Percentiles rank a stretch among this genome's conserved stretches.
Evolutionary conservation across 1,284 basidiomycete genomes (phyloP).

Genomic region (Blastosporella zonata): DNA sequence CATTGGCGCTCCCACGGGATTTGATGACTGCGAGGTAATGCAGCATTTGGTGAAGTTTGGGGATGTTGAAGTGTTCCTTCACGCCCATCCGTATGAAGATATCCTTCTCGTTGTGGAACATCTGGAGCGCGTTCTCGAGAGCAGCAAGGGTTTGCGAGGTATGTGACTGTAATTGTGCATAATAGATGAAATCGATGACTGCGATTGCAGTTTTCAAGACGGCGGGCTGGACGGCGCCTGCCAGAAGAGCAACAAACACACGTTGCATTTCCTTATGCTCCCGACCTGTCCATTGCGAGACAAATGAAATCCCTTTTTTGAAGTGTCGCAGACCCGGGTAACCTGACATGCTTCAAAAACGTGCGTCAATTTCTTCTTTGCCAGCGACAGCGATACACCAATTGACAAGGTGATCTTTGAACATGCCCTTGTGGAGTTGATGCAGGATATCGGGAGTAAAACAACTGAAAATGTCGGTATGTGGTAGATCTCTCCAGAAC

Average conservation of each 20-base stretch:
- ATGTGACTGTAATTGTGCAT: slow-evolving; percentile 27
- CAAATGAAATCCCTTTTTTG: slow-evolving; percentile 24
- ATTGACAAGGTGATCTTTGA: slow-evolving; percentile 14
- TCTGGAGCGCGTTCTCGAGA: background rate
- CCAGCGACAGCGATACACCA: slow-evolving; percentile 3
- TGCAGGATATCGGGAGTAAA: slow-evolving; percentile 16
- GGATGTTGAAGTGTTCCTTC: slow-evolving; percentile 28
- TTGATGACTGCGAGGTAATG: slow-evolving; percentile 25
- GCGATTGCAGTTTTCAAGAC: background rate
- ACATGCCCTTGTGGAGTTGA: slow-evolving; percentile 15
- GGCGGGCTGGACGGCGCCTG: background rate
- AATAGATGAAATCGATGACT: slow-evolving; percentile 33
- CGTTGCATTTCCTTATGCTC: background rate
- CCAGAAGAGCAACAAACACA: background rate
- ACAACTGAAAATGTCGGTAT: slow-evolving; percentile 5
- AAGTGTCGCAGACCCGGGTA: background rate
- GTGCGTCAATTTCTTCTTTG: background rate
- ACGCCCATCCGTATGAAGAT: slow-evolving; percentile 25
- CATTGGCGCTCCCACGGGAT: slow-evolving; percentile 28
- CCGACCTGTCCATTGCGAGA: background rate
- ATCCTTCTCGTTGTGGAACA: slow-evolving; percentile 27
- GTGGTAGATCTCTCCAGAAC: slow-evolving; percentile 4
- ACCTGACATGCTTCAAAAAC: background rate
- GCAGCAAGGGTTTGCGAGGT: background rate
- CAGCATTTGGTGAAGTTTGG: slow-evolving; percentile 28